Evolutionary conservation across 805 yeast species (phyloP).

Genomic region (Zygoascus tannicola): DNA sequence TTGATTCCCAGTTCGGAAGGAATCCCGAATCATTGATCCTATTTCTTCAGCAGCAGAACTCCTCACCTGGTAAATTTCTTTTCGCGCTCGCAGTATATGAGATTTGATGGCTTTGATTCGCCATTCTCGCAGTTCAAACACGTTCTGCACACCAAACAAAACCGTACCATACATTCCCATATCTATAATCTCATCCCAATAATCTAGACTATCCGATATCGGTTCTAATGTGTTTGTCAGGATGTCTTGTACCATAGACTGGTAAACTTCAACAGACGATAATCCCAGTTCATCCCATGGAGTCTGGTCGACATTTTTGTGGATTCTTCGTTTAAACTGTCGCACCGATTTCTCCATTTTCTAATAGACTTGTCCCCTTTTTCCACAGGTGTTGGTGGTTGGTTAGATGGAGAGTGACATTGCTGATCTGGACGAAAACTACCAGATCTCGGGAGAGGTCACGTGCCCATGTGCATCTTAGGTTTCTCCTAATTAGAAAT

Average conservation of each 20-base stretch:
- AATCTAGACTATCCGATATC: constrained; percentile 1
- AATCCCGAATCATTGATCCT: background rate
- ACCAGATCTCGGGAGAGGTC: too few relatives aligned
- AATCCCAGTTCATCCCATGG: constrained; percentile 1
- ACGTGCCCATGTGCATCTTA: too few relatives aligned
- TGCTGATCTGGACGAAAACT: too few relatives aligned
- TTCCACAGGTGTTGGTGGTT: too few relatives aligned
- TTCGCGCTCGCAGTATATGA: background rate
- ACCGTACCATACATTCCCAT: background rate
- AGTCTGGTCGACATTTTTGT: background rate
- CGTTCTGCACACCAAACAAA: constrained; percentile 1
- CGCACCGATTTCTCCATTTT: constrained; percentile 1
- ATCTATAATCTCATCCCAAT: constrained; percentile 1
- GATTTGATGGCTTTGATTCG: background rate
- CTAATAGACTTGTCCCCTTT: too few relatives aligned
- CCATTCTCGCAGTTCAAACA: constrained; percentile 1
- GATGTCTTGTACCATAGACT: background rate
- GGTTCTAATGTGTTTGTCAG: background rate
- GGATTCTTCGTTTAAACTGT: background rate
- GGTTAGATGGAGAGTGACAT: too few relatives aligned
- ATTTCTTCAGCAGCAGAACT: background rate
- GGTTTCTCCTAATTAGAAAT: too few relatives aligned
- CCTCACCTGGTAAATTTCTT: background rate
- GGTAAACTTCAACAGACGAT: background rate
- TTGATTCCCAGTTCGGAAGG: background rate